Base-by-base conservation (phyloP, 2,329 filamentous ascomycete species). In the Xylariaceae sp. region DNA sequence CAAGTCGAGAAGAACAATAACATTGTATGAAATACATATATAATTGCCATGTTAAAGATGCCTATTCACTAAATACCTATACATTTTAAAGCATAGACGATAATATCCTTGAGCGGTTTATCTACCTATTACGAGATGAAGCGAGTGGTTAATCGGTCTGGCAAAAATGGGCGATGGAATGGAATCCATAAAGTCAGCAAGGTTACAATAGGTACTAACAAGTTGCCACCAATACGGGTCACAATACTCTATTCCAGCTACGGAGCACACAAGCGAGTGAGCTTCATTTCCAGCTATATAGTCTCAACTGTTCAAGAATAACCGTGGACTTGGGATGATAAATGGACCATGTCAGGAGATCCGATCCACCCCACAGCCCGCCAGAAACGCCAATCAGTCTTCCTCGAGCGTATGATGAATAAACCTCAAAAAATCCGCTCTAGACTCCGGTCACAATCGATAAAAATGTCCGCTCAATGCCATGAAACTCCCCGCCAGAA, bases 401-500 rank as follows among this genome's bases (percentile, higher is more conserved):
- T 67, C 65, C 60, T 68, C 65, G 58, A 66, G 66, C 62, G 61
- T 61, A 60, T 60, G 61, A 58, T 59, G 45, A 64, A 60, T 59
- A 47, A 54, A 50, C 55, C 50, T 57, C 54, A 46, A 23, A 46
- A 58, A 61, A 64, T 55, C 55, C 56, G 53, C 63, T 66, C 61
- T 66, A 57, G 65, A 68, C 64, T 67, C 65, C 62, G 52, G 65
- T 57, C 62, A 46, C 56, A 50, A 44, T 47, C 32, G 54, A 56
- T 52, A 12, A 32, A 56, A 54, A 56, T 60, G 40, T 48, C 54
- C 44, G 42, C 44, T 48, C n/a, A 55, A 59, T 45, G 52, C 55
- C 44, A 44, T 46, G 44, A 7, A 61, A 63, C 56, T 58, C 54
- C n/a, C 61, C 43, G 40, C 44, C 45, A 47, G 49, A 52, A 48